Conservation (phyloP, 352 stramenopile genomes). For the Globisporangium canariense region DNA sequence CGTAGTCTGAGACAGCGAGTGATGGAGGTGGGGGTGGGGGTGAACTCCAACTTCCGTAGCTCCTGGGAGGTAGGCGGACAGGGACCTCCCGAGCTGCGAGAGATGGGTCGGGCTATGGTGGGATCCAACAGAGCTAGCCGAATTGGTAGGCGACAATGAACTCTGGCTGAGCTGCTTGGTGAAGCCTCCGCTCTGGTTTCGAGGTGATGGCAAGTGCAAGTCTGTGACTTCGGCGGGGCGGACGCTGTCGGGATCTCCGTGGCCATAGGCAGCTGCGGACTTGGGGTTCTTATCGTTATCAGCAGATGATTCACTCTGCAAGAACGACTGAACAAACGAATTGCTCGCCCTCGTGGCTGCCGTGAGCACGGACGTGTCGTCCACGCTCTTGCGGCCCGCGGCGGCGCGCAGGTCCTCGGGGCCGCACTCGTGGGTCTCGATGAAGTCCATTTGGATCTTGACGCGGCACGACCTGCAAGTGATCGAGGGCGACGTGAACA, state of each 20-base stretch:
- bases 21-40: not conserved
- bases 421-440: slow-evolving; percentile 62
- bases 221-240: not conserved
- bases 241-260: slow-evolving; percentile 1
- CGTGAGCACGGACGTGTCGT: not conserved
- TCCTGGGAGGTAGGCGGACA: slow-evolving; percentile 11
- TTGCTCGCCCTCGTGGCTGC: slow-evolving; percentile 3
- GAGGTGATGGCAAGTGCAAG: not conserved
- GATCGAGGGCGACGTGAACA: slow-evolving; percentile 25
- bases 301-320: not conserved
- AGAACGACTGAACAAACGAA: slow-evolving; percentile 12
- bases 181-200: not conserved
- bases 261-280: not conserved
- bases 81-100: slow-evolving; percentile 14
- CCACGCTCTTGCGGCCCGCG: slow-evolving; percentile 18
- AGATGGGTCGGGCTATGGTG: slow-evolving; percentile 3
- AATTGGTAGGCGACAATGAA: not conserved
- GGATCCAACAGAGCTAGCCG: not conserved
- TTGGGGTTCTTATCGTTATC: not conserved
- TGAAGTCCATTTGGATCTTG: slow-evolving; percentile 50
- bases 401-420: slow-evolving; percentile 12
- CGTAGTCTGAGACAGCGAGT: not conserved
- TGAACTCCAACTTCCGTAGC: not conserved
- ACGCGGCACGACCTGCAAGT: slow-evolving; percentile 53
- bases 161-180: not conserved